These are phyloP conservation scores for Penicillium concentricum DNA, from an alignment of 2,329 filamentous ascomycete species.

Conservation along the genomic window DNA sequence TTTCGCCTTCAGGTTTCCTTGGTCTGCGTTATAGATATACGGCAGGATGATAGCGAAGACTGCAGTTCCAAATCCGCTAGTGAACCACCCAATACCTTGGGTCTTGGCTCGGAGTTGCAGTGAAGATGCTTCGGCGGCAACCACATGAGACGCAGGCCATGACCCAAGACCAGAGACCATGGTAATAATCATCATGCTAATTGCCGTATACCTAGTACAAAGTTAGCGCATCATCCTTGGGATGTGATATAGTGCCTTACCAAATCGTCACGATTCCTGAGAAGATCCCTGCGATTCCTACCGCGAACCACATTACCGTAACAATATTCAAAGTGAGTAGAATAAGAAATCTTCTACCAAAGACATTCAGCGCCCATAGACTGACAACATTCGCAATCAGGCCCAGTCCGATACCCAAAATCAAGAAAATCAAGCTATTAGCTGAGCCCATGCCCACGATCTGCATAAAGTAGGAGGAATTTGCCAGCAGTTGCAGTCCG, in stretches of 20 bases:
- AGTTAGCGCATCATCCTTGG: neutral
- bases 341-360: constrained; percentile 43
- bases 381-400: constrained; percentile 44
- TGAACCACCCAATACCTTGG: constrained; percentile 42
- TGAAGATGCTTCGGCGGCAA: constrained; percentile 32
- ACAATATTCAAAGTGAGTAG: constrained; percentile 34
- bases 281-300: constrained; percentile 49
- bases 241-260: constrained; percentile 22
- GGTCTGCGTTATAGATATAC: constrained; percentile 44
- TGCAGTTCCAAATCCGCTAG: constrained; percentile 39
- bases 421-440: constrained; percentile 42
- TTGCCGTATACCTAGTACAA: constrained; percentile 35
- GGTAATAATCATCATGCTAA: constrained; percentile 45
- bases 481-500: constrained; percentile 44
- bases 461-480: constrained; percentile 39
- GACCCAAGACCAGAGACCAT: constrained; percentile 37
- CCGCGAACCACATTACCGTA: constrained; percentile 41
- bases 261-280: constrained; percentile 37
- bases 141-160: constrained; percentile 34
- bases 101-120: constrained; percentile 35
- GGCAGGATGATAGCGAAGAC: constrained; percentile 48
- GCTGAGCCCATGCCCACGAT: constrained; percentile 26
- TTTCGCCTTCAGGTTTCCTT: constrained; percentile 17
- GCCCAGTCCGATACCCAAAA: constrained; percentile 46
- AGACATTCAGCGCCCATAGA: constrained; percentile 44